Percentiles rank a stretch among this genome's conserved stretches.
Conservation (phyloP, 2,329 filamentous ascomycete genomes). For the Clonostachys sp. region DNA sequence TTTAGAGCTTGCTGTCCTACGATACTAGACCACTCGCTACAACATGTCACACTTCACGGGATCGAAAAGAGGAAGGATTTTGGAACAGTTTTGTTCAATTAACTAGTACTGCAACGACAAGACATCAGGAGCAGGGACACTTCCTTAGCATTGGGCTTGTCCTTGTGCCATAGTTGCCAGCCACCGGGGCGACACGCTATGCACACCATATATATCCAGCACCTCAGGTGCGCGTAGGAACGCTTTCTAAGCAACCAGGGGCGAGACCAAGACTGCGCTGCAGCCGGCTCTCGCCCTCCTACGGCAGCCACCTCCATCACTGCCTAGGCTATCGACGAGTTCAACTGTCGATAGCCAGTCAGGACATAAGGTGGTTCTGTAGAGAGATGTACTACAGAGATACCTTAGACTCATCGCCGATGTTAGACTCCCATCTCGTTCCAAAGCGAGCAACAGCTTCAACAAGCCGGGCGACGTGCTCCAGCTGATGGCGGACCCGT, state of each 20-base stretch:
- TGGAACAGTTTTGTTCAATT: conserved; percentile 25
- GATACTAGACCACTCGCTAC: background rate
- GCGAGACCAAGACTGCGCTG: background rate
- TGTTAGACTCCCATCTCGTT: background rate
- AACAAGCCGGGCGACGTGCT: conserved; percentile 9
- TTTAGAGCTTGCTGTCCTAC: background rate
- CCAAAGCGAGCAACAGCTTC: background rate
- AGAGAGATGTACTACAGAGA: conserved; percentile 14
- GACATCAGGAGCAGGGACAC: conserved; percentile 30
- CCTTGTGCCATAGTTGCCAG: conserved; percentile 14
- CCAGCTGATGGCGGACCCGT: conserved; percentile 2
- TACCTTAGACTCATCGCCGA: background rate
- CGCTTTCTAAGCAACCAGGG: conserved; percentile 2
- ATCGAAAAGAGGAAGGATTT: background rate
- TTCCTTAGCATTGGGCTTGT: conserved; percentile 26
- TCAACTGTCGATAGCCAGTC: no score
- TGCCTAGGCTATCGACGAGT: no score
- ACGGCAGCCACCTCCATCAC: no score
- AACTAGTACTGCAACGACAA: conserved; percentile 36
- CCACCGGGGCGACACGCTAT: conserved; percentile 20
- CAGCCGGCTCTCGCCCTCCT: no score
- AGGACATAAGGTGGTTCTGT: conserved; percentile 3
- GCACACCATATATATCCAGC: conserved; percentile 24
- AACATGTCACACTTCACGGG: background rate
- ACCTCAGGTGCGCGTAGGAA: conserved; percentile 14